Evolutionary conservation across 768 basidiomycete genomes (phyloP).

Genomic region (Austroboletus eburneus): DNA sequence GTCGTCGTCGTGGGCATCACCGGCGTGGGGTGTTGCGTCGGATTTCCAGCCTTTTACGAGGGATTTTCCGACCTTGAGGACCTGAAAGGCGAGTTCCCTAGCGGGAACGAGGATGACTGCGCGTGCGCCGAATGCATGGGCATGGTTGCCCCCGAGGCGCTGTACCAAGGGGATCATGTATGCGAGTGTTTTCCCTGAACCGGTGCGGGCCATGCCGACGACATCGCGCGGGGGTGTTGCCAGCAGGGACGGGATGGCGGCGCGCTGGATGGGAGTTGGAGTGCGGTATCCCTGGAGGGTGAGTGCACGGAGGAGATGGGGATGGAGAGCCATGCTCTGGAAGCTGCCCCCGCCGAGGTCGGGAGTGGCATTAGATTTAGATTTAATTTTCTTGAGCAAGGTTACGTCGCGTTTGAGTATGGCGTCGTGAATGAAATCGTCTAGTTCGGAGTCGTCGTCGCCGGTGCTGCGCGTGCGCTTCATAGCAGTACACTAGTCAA

Average conservation of each 20-base stretch:
- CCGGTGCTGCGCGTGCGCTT: background rate
- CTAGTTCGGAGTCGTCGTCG: conserved; percentile 33
- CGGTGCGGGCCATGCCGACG: conserved; percentile 97
- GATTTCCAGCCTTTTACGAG: conserved; percentile 77
- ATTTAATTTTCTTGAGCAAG: conserved; percentile 72
- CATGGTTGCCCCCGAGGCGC: conserved; percentile 77
- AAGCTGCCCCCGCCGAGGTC: conserved; percentile 93
- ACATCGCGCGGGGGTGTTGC: conserved; percentile 84
- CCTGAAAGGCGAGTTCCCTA: conserved; percentile 90
- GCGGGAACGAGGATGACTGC: conserved; percentile 89
- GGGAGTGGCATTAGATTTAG: conserved; percentile 66
- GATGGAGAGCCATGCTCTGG: conserved; percentile 93
- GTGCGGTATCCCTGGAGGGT: conserved; percentile 91
- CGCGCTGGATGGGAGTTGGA: conserved; percentile 94
- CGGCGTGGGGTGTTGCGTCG: conserved; percentile 63
- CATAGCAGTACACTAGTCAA: background rate
- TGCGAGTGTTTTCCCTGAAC: conserved; percentile 95
- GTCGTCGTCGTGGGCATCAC: conserved; percentile 54
- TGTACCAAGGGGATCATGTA: conserved; percentile 92
- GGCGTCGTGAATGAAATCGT: conserved; percentile 61
- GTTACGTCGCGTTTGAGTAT: conserved; percentile 72
- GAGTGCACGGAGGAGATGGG: conserved; percentile 77
- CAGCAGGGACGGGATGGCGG: conserved; percentile 82
- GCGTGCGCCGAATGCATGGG: conserved; percentile 75
- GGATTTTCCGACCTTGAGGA: conserved; percentile 92